Evolutionary conservation across 129 eudicot species (phyloP).

Genomic region (Solidago caesia): DNA sequence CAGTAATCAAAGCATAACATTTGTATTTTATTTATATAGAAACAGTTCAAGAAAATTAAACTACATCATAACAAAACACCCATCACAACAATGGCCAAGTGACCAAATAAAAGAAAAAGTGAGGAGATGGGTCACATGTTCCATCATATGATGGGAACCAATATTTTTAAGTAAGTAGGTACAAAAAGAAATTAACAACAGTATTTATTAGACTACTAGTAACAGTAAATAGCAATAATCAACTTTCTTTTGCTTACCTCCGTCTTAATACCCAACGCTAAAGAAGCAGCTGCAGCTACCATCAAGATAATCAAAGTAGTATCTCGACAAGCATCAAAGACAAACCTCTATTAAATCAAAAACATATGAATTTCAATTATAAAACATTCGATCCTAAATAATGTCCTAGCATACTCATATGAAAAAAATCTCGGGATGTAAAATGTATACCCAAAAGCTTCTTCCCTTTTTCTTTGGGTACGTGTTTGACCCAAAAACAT

Average conservation of each 20-base stretch:
- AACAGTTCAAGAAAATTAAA: too few relatives aligned
- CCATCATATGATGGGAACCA: too few relatives aligned
- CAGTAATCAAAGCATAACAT: neutral
- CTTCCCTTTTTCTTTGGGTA: conserved; percentile 89
- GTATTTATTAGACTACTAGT: too few relatives aligned
- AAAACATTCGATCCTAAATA: conserved; percentile 15
- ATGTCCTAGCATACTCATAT: neutral
- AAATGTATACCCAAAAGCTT: conserved; percentile 70
- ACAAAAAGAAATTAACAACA: too few relatives aligned
- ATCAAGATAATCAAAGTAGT: conserved; percentile 86
- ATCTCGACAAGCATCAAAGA: conserved; percentile 90
- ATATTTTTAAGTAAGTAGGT: too few relatives aligned
- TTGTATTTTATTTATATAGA: neutral
- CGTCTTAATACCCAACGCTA: conserved; percentile 88
- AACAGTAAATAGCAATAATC: neutral
- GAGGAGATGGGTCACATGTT: too few relatives aligned
- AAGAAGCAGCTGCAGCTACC: conserved; percentile 98
- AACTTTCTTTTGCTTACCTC: conserved; percentile 57
- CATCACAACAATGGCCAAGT: too few relatives aligned
- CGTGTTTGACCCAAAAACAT: conserved; percentile 77
- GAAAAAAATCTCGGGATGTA: neutral
- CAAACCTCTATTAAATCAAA: conserved; percentile 53
- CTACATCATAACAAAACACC: too few relatives aligned
- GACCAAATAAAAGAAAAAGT: too few relatives aligned
- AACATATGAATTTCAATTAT: conserved; percentile 4